Evolutionary conservation across 1,284 basidiomycete species (phyloP).

Genomic region (Boletus sp.): DNA sequence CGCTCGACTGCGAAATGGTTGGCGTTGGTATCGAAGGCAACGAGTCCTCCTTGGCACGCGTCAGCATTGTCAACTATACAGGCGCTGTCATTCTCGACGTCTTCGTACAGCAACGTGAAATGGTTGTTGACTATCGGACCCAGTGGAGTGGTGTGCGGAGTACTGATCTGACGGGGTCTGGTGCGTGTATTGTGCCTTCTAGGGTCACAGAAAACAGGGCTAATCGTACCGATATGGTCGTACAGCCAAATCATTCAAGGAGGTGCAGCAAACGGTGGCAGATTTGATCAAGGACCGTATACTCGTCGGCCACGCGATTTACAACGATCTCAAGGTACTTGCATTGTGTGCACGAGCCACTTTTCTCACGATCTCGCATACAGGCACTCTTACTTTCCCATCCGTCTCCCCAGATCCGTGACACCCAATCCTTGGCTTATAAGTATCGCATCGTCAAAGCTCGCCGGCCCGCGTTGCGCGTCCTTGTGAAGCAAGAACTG

Average conservation of each 20-base stretch:
- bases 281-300: slow-evolving; percentile 80
- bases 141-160: slow-evolving; percentile 88
- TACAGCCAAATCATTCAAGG: slow-evolving; percentile 76
- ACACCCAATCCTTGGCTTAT: slow-evolving; percentile 76
- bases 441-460: slow-evolving; percentile 62
- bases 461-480: slow-evolving; percentile 77
- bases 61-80: slow-evolving; percentile 45
- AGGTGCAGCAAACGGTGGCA: slow-evolving; percentile 83
- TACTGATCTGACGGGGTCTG: slow-evolving; percentile 74
- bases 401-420: slow-evolving; percentile 76
- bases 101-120: slow-evolving; percentile 87
- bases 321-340: slow-evolving; percentile 87
- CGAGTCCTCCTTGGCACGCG: slow-evolving; percentile 86
- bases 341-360: not conserved
- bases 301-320: slow-evolving; percentile 90
- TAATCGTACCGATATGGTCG: not conserved
- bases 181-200: slow-evolving; percentile 2
- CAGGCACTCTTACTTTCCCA: slow-evolving; percentile 91
- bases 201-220: not conserved
- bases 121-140: slow-evolving; percentile 93
- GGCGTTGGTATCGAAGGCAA: slow-evolving; percentile 84
- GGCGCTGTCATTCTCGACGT: slow-evolving; percentile 70
- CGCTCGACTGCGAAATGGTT: slow-evolving; percentile 98
- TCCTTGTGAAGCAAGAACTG: slow-evolving; percentile 82
- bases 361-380: slow-evolving; percentile 1